Evolutionary conservation across 2,329 filamentous ascomycete genomes (phyloP), one percentile per base, ranked within the genome.

Genomic region (Fusarium anguioides): DNA sequence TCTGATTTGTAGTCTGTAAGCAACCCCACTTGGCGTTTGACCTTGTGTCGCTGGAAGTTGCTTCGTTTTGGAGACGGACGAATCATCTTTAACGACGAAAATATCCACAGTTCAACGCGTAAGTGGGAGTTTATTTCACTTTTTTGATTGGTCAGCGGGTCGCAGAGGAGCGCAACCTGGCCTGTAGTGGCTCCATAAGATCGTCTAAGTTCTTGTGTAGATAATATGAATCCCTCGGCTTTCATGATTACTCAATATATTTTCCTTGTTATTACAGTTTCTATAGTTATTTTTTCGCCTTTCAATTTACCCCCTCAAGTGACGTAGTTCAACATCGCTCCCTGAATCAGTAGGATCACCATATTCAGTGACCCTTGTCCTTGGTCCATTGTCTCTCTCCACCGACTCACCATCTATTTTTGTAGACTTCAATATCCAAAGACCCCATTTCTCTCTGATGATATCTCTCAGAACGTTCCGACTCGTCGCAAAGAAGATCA

Each of bases 401-500:
- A 24, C 27, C 20, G 10, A 33, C 5, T 18, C 12, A 3, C 11
- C 12, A 11, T 18, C 20, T 24, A 46, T 33, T 7, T 15, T 33
- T 14, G 27, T 14, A 27, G 46, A 8, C 18, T n/a, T 27, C 1
- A 9, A 40, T 1, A 8, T 12, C 15, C 24, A 9, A 3, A 2
- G 8, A 14, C 15, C 10, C 18, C 33, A 49, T 1, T n/a, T 40
- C 0, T 21, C 8, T 4, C n/a, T 2, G 1, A 29, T 12, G 4
- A n/a, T 10, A 1, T 21, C 7, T 12, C 3, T 29, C 2, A 49
- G 3, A 8, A 29, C 15, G 3, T 4, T 10, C 8, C 33, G 33
- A 4, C 47, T 50, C 2, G 47, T 41, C 1, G 47, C 41, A 2
- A 50, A 50, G 4, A 50, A 50, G 3, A 50, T 50, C 5, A 50